Percentiles rank a stretch among this genome's conserved stretches.
Conservation (phyloP, 1,284 basidiomycete species). For the Cutaneotrichosporon sp. region DNA sequence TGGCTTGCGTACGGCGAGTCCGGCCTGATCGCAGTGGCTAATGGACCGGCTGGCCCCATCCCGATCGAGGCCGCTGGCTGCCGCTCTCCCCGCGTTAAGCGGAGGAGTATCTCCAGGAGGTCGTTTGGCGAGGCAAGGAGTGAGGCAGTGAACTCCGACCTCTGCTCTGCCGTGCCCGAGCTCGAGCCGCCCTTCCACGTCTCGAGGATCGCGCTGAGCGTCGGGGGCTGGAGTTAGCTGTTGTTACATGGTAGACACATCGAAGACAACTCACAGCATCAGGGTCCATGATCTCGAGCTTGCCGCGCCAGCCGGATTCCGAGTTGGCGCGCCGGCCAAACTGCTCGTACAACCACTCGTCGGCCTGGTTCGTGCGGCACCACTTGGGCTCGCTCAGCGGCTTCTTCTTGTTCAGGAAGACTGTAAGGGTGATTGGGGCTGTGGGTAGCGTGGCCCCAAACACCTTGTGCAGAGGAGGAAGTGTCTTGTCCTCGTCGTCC, state of each 20-base stretch:
- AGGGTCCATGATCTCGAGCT: constrained; percentile 85
- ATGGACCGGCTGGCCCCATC: constrained; percentile 52
- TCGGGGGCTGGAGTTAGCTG: constrained; percentile 64
- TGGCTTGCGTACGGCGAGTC: constrained; percentile 74
- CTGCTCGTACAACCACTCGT: constrained; percentile 84
- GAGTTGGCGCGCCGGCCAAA: constrained; percentile 60
- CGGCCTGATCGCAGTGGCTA: constrained; percentile 60
- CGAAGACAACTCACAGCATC: constrained; percentile 70
- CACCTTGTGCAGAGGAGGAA: constrained; percentile 20
- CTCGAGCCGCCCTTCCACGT: constrained; percentile 78
- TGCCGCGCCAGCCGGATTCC: constrained; percentile 79
- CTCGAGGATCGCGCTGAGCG: constrained; percentile 80
- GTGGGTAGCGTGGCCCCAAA: constrained; percentile 15
- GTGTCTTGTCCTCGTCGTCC: constrained; percentile 15
- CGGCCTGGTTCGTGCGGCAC: constrained; percentile 88
- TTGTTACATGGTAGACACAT: background rate
- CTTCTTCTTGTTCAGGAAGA: constrained; percentile 73
- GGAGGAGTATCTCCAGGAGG: constrained; percentile 83
- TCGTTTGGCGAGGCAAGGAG: constrained; percentile 73
- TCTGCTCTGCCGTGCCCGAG: constrained; percentile 66
- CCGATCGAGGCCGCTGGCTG: constrained; percentile 62
- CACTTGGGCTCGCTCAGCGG: constrained; percentile 92
- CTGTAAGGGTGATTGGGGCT: constrained; percentile 40
- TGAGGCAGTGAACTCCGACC: constrained; percentile 78
- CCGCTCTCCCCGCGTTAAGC: constrained; percentile 80